These are phyloP conservation scores for Mallotus repandus DNA, from an alignment of 441 rosid genomes.

Conservation along the genomic window DNA sequence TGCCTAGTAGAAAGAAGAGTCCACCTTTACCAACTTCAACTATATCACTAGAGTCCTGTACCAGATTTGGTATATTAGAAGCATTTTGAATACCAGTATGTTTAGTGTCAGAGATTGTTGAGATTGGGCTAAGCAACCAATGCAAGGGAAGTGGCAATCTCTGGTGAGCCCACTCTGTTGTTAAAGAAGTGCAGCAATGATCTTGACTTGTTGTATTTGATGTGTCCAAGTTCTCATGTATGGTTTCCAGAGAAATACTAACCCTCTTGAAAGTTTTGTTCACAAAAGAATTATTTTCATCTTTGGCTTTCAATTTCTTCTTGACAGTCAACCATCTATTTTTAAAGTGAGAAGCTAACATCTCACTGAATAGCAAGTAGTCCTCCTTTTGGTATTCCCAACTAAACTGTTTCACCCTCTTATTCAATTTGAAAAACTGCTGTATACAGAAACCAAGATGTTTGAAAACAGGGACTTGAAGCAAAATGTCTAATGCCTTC, in stretches of 20 bases:
- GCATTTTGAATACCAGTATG: slow-evolving; percentile 29
- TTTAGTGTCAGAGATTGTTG: slow-evolving; percentile 43
- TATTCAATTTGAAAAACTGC: slow-evolving; percentile 39
- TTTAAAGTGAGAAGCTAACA: slow-evolving; percentile 66
- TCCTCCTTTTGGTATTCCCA: slow-evolving; percentile 55
- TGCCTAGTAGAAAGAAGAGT: slow-evolving; percentile 73
- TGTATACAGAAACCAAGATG: slow-evolving; percentile 42
- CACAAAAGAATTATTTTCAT: slow-evolving; percentile 17
- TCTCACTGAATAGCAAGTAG: slow-evolving; percentile 44
- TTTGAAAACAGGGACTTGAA: slow-evolving; percentile 57
- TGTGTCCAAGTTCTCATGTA: slow-evolving; percentile 65
- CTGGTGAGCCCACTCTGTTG: slow-evolving; percentile 81
- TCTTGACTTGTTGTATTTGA: slow-evolving; percentile 39
- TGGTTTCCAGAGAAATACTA: slow-evolving; percentile 54
- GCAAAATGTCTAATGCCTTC: slow-evolving; percentile 58
- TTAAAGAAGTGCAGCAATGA: slow-evolving; percentile 31
- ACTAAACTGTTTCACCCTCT: slow-evolving; percentile 33
- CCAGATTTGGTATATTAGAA: slow-evolving; percentile 25
- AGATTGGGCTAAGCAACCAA: slow-evolving; percentile 90
- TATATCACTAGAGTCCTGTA: slow-evolving; percentile 34
- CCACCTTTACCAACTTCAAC: slow-evolving; percentile 72
- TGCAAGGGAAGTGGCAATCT: slow-evolving; percentile 82
- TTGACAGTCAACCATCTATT: slow-evolving; percentile 65
- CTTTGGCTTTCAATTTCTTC: slow-evolving; percentile 45
- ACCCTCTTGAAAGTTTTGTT: slow-evolving; percentile 33